Evolutionary conservation across 768 basidiomycete species (phyloP), one percentile per base, ranked within the genome.

Genomic region (Clitopilus passeckerianus): DNA sequence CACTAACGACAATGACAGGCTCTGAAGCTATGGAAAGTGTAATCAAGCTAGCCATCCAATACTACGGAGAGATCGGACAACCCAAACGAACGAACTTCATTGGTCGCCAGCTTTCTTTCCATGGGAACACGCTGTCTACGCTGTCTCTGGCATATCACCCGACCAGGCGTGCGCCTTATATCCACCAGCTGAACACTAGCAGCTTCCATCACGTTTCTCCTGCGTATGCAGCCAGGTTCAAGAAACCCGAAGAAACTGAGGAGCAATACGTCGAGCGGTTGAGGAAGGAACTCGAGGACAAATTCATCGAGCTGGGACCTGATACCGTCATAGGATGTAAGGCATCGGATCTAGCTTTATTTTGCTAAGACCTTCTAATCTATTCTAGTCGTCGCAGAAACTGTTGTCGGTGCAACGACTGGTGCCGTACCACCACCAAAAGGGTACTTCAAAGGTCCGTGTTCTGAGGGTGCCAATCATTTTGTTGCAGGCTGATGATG

Each of bases 21-120:
- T 89, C 92, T 1, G 93, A 95, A 71, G 92, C 93, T 0, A 90
- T 93, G 89, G 93, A 95, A 63, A 82, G 84, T 59, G 87, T 85
- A n/a, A 78, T 94, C 58, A 95, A 95, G 72, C 79, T 92, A 1
- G 84, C 86, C 30, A 82, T 87, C 65, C 92, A 93, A 76, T 93
- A 91, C 68, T 90, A 78, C 63, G 75, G 79, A 15, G 90, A 92
- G 66, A 84, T 77, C 0, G 83, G 84, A 1, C 89, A 94, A 69
- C 76, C 82, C 0, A 72, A 88, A 65, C 84, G 93, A 57, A 85
- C 63, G 58, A 89, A 93, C 64, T 93, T 89, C 67, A 93, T 96
- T 63, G 91, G 82, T 24, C 82, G 92, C 9, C 70, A 86, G 33
- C 73, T 93, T 34, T 91, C 90, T 1, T 96, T 86, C 74, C 93